These are phyloP conservation scores for Vitis cinerea DNA, from an alignment of 164 flowering plant genomes.

Conservation along the genomic window DNA sequence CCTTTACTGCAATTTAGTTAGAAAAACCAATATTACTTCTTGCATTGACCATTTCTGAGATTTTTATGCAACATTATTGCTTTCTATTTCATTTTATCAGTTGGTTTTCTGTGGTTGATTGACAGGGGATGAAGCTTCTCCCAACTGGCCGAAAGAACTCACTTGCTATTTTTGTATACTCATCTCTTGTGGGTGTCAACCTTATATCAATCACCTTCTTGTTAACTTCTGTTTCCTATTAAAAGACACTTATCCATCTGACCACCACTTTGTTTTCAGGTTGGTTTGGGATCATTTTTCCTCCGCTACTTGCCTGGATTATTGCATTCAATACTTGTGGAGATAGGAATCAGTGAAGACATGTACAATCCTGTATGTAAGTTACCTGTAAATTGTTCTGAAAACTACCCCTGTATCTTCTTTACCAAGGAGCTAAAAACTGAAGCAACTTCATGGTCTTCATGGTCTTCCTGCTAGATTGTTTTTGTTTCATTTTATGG, in stretches of 20 bases:
- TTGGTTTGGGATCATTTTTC: conserved; percentile 78
- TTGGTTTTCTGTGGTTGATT: conserved; percentile 6
- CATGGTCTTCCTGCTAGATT: background rate
- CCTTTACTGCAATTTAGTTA: too few relatives aligned
- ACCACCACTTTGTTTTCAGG: conserved; percentile 34
- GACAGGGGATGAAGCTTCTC: conserved; percentile 95
- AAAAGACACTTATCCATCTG: background rate
- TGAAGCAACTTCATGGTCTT: background rate
- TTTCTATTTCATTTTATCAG: background rate
- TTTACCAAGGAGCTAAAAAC: background rate
- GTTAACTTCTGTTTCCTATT: background rate
- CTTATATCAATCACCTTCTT: background rate
- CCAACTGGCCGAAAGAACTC: conserved; percentile 85
- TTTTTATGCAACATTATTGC: background rate
- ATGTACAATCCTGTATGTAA: conserved; percentile 92
- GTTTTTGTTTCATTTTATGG: background rate
- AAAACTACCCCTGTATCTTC: background rate
- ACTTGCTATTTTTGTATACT: conserved; percentile 66
- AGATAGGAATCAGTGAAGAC: conserved; percentile 79
- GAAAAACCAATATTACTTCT: too few relatives aligned
- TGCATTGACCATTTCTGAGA: background rate
- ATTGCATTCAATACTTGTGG: conserved; percentile 44
- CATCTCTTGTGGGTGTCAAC: conserved; percentile 57
- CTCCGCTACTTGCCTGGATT: conserved; percentile 61
- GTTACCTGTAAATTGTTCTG: conserved; percentile 23